Evolutionary conservation across 352 stramenopile species (phyloP).

Genomic region (Phytophthora pini): DNA sequence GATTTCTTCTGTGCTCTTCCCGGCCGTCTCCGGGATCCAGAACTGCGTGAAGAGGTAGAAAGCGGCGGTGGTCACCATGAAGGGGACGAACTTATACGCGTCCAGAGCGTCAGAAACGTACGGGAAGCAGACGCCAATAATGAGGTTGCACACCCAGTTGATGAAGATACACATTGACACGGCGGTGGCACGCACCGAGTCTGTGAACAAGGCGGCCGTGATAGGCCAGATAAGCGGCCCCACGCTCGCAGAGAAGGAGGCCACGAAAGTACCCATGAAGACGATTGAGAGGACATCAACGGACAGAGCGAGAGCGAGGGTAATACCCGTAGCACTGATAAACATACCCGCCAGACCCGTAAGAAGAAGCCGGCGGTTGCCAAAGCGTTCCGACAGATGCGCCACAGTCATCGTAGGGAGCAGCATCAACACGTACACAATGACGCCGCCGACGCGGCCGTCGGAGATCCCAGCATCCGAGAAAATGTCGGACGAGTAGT

Average conservation of each 20-base stretch:
- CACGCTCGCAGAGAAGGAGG: constrained; percentile 52
- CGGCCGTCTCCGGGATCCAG: constrained; percentile 61
- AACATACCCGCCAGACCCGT: constrained; percentile 57
- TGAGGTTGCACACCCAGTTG: constrained; percentile 65
- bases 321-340: constrained; percentile 54
- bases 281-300: constrained; percentile 49
- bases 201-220: constrained; percentile 60
- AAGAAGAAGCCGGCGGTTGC: constrained; percentile 53
- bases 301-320: constrained; percentile 39
- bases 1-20: constrained; percentile 70
- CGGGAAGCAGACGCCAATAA: constrained; percentile 64
- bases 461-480: constrained; percentile 54
- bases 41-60: constrained; percentile 48
- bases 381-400: constrained; percentile 41
- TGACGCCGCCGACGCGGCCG: constrained; percentile 47
- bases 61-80: constrained; percentile 46
- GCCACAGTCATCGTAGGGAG: constrained; percentile 41
- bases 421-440: constrained; percentile 39
- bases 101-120: constrained; percentile 55
- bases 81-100: constrained; percentile 55
- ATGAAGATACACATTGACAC: constrained; percentile 53
- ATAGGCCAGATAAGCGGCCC: constrained; percentile 64
- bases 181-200: constrained; percentile 53
- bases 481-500: constrained; percentile 72
- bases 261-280: constrained; percentile 57